Percentiles rank a stretch among this genome's conserved stretches.
Conservation (phyloP, 164 flowering plant species). For the Macadamia integrifolia region DNA sequence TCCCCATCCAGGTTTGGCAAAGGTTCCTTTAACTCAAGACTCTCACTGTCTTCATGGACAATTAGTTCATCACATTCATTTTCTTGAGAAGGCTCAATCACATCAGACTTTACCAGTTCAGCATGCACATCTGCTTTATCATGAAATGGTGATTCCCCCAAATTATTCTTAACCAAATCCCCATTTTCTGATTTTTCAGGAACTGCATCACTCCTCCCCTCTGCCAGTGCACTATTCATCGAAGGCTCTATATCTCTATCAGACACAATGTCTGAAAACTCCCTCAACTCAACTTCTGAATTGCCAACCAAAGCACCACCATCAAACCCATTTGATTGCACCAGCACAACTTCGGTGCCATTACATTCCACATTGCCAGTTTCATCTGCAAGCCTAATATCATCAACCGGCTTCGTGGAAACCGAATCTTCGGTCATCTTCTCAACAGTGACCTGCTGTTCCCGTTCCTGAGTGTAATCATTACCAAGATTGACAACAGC, state of each 20-base stretch:
- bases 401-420: slow-evolving; percentile 9
- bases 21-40: slow-evolving; percentile 12
- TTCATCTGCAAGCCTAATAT: no score
- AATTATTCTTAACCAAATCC: not conserved
- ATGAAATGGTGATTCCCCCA: not conserved
- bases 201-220: slow-evolving; percentile 52
- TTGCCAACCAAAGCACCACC: slow-evolving; percentile 3
- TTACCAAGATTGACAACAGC: not conserved
- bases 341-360: not conserved
- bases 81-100: slow-evolving; percentile 7
- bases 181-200: slow-evolving; percentile 37
- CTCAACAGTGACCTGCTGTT: slow-evolving; percentile 2
- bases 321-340: slow-evolving; percentile 15
- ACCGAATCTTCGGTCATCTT: slow-evolving; percentile 10
- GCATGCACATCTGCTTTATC: slow-evolving; percentile 6
- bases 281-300: slow-evolving; percentile 15
- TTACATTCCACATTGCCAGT: slow-evolving; percentile 21
- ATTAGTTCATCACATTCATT: slow-evolving; percentile 18
- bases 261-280: slow-evolving; percentile 21
- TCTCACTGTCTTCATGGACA: slow-evolving; percentile 16
- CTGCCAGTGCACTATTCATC: not conserved
- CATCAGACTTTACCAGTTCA: slow-evolving; percentile 7
- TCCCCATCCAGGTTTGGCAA: not conserved
- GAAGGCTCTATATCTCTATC: not conserved
- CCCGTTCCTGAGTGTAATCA: not conserved